Base-by-base conservation (phyloP, 345 rosid species). In the Syzygium aqueum region DNA sequence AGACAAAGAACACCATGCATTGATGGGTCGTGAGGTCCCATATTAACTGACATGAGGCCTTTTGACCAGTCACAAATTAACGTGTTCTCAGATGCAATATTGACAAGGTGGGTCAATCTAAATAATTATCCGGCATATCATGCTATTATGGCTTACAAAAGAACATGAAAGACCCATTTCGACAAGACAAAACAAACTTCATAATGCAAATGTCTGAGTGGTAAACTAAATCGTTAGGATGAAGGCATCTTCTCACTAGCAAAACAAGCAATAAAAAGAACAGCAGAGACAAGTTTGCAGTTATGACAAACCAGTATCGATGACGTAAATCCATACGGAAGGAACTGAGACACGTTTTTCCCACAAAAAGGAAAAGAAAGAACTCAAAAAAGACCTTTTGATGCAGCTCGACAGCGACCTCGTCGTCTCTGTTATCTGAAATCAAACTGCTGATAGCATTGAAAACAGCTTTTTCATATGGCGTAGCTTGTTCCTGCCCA, bases 391-490 rank as follows among this genome's bases (percentile, higher is more conserved):
- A 51, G 57, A 97, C 98, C 96, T 94, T 88, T n/a, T 91, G 87
- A 90, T 95, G 99, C 77, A 90, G 82, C 73, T 92, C 93, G 65
- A 96, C 80, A 61, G 98, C 97, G 84, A 91, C 89, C 84, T 95
- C 97, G 59, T 95, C 96, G 50, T 96, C 98, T 89, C 94, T 92
- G 59, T 94, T 85, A 84, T 91, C 92, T 21, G 95, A 92, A 80
- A 94, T 92, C 91, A 95, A 85, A 89, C 90, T 93, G 89, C 52
- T 90, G 88, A 97, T 84, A 77, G 91, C 92, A 53, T 94, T 91
- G 84, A 91, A 95, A 90, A 96, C 94, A 2, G 94, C 97, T 89
- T 92, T 96, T 93, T 96, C 98, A 82, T 96, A 95, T 3, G 91
- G 61, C 78, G 98, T 94, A 40, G 97, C 93, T 84, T 96, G 91